Evolutionary conservation across 441 rosid genomes (phyloP), one percentile per base, ranked within the genome.

Genomic region (Macaranga tanarius): DNA sequence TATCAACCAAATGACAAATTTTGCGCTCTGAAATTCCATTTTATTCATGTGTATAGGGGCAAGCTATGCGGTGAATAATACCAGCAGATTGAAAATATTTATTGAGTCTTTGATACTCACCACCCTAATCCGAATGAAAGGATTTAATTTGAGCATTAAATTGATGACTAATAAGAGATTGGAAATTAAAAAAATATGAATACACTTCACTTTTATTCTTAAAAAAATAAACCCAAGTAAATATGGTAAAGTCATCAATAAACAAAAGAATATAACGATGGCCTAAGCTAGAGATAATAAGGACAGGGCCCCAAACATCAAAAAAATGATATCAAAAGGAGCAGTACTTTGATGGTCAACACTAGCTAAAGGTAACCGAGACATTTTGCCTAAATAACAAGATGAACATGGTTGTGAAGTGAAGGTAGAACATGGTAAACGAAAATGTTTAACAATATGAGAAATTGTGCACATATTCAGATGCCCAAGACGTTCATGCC

Each of bases 11-110:
- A 31, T 61, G 65, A 0, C 45, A 0, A 61, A 11, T 61, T 31
- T 60, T 28, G 15, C 45, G 1, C 10, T 61, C 45, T 7, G 20
- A 11, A 10, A 0, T 61, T 13, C 45, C 65, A 61, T 61, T 61
- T 61, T 61, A 45, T 61, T 61, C 65, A 31, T 10, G 65, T 9
- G 65, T 61, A 40, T 40, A 40, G 7, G 64, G 64, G 8, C 42
- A 60, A 60, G 19, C 42, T 26, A 60, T 60, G 2, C 23, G 8
- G 5, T 62, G 66, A 15, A 34, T 31, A 8, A 62, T 62, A 7
- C 66, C 25, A 0, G 4, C n/a, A 2, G 23, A 10, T 15, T 40
- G 10, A 12, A 62, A 62, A 28, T 28, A 28, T 28, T 28, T 28
- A 28, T 28, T 28, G 3, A 28, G 31, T 28, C 31, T 28, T 28